Evolutionary conservation across 257 asterid genomes (phyloP), one percentile per base, ranked within the genome.

Genomic region (Paulownia fortunei): DNA sequence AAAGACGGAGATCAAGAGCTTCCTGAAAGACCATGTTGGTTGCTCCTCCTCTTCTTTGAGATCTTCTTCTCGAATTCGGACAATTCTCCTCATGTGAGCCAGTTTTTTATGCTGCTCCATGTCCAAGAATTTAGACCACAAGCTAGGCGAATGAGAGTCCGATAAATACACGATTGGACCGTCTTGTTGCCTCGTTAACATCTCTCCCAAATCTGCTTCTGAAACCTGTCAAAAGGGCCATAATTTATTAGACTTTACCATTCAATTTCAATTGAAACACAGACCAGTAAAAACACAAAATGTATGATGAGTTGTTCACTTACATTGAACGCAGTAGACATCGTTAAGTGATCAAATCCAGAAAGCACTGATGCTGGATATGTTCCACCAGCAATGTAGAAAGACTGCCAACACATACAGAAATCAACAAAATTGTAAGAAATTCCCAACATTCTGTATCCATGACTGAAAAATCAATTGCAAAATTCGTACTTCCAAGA

Each of bases 301-400:
- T n/a, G 0, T 5, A 36, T 19, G 21, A 26, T 3, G 8, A 7
- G 5, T 26, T 13, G 21, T 63, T 21, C 15, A 54, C 95, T 89
- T 81, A 92, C 99, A 78, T 95, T 95, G 56, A 95, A 76, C 0
- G 98, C 98, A 0, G 89, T 83, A 0, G 98, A 84, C 86, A 93
- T 27, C 5, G 98, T 90, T n/a, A 39, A 23, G 8, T 24, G 72
- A 79, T 90, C 98, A 34, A 95, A 95, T 18, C 99, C 99, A 3
- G 96, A 80, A 15, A 95, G 96, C 11, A 95, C 62, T 0, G 98
- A 93, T 6, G 87, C 62, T 0, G 98, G 98, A 85, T 95, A 77
- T 3, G 30, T 58, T 67, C 99, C 99, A 24, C 99, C 99, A 21
- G 87, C 97, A 56, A 95, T 51, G 83, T 76, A 93, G 96, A 90